These are phyloP conservation scores for Aegilops tauschii DNA, from an alignment of 176 grass and related monocot genomes.

Conservation along the genomic window DNA sequence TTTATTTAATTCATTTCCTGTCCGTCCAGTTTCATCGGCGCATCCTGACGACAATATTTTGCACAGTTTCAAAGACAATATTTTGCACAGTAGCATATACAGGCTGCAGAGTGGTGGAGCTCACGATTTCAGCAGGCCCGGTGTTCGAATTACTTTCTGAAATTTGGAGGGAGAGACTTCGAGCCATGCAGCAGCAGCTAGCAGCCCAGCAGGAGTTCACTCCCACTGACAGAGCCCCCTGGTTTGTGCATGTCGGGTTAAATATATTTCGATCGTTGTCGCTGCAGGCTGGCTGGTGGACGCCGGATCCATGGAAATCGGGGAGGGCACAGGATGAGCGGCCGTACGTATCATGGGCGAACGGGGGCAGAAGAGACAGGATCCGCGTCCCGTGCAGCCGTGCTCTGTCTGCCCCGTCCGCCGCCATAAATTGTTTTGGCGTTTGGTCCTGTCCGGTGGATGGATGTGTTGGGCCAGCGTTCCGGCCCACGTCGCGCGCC, in stretches of 20 bases:
- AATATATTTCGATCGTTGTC: not conserved
- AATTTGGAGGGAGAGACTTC: too few relatives aligned
- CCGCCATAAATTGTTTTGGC: not conserved
- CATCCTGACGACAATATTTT: too few relatives aligned
- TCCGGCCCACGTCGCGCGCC: not conserved
- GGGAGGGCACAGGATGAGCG: not conserved
- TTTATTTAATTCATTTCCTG: too few relatives aligned
- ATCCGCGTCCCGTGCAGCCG: slow-evolving; percentile 17
- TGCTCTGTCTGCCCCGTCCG: not conserved
- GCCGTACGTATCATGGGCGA: not conserved
- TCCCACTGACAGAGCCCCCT: not conserved
- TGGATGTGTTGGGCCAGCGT: not conserved
- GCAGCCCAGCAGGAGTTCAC: too few relatives aligned
- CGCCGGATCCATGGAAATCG: not conserved
- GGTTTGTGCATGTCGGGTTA: too few relatives aligned
- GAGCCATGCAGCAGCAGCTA: too few relatives aligned
- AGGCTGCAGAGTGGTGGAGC: too few relatives aligned
- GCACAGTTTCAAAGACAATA: too few relatives aligned
- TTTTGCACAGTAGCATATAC: too few relatives aligned
- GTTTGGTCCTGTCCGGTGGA: not conserved
- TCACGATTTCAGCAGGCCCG: too few relatives aligned
- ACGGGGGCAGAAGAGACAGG: not conserved
- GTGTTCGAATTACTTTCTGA: too few relatives aligned
- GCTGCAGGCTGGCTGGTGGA: not conserved
- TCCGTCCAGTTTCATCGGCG: too few relatives aligned